Base-by-base conservation (phyloP, 768 basidiomycete species). In the Strobilomyces echinocephalus region DNA sequence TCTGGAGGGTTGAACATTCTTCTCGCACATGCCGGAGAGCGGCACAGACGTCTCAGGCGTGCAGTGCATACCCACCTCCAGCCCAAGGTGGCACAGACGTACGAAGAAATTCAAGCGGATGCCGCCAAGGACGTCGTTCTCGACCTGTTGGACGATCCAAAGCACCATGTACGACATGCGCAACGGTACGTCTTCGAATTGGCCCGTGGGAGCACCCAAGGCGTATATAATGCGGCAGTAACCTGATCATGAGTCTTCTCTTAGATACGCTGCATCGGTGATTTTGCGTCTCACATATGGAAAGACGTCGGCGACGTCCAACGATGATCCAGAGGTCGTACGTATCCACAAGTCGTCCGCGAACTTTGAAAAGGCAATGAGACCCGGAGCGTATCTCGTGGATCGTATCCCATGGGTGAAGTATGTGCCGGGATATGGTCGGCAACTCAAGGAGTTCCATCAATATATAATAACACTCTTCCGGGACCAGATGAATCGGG, bases 1-100 rank as follows among this genome's bases (percentile, higher is more conserved):
- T 79, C 77, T 0, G 77, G 76, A 2, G 80, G 78, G 0, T 80
- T 83, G 82, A 68, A 80, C 21, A 70, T 79, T 20, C 49, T 83
- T 31, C 60, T 82, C 3, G 76, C 74, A 5, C 73, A 72, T 0
- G 73, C 72, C 2, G 80, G 81, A 1, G 81, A 81, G 8, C 67
- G 76, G 18, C 80, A 82, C 58, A 80, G 80, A 63, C 80, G 80
- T 60, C 75, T 83, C 68, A 52, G 57, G 42, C 79, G 79, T 38
- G 79, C 80, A 1, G 69, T 81, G 2, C 80, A 82, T 53, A 73
- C 77, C 0, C 76, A 82, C 50, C 69, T 85, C 0, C 78, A 79
- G 45, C 77, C 78, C 12, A 79, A 76, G 55, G 72, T 72, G 4
- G 72, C 79, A 1, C 60, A 69, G 3, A 67, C 61, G 1, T 83